Evolutionary conservation across 2,329 filamentous ascomycete species (phyloP).

Genomic region (Lasiodiplodia hormozganensis): DNA sequence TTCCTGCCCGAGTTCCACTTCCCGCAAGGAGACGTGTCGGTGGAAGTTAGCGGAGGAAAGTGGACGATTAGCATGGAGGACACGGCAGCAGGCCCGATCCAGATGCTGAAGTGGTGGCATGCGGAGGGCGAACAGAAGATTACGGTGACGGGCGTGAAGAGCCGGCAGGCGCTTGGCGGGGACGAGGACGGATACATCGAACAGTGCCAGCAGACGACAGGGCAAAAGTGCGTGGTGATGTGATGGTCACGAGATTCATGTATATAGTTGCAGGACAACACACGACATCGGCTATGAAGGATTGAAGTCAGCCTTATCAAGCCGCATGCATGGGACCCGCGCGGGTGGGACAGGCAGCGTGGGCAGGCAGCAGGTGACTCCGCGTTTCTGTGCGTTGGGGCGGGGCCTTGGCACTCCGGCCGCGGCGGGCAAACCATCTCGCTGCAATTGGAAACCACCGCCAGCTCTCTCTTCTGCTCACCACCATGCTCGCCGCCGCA

Average conservation of each 20-base stretch:
- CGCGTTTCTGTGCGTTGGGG: conserved; percentile 18
- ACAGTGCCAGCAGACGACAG: conserved; percentile 51
- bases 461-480: neutral
- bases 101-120: conserved; percentile 93
- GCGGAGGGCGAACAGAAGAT: conserved; percentile 82
- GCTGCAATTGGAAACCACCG: conserved; percentile 17
- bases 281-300: neutral
- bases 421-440: conserved; percentile 16
- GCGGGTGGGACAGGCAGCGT: conserved; percentile 9
- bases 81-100: conserved; percentile 71
- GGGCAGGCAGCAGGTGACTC: conserved; percentile 24
- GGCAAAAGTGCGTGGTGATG: conserved; percentile 54
- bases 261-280: conserved; percentile 1
- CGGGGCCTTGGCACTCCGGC: conserved; percentile 4
- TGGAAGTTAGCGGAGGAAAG: conserved; percentile 83
- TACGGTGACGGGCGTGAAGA: conserved; percentile 75
- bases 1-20: conserved; percentile 95
- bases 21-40: conserved; percentile 70
- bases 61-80: conserved; percentile 85
- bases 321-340: conserved; percentile 5
- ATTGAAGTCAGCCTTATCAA: conserved; percentile 18
- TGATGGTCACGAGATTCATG: conserved; percentile 33
- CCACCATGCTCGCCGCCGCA: conserved; percentile 8
- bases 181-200: conserved; percentile 84
- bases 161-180: conserved; percentile 62